phyloP scores from a whole-genome alignment of 1,284 basidiomycete species.

The Mycosarcoma mackinlayi region DNA sequence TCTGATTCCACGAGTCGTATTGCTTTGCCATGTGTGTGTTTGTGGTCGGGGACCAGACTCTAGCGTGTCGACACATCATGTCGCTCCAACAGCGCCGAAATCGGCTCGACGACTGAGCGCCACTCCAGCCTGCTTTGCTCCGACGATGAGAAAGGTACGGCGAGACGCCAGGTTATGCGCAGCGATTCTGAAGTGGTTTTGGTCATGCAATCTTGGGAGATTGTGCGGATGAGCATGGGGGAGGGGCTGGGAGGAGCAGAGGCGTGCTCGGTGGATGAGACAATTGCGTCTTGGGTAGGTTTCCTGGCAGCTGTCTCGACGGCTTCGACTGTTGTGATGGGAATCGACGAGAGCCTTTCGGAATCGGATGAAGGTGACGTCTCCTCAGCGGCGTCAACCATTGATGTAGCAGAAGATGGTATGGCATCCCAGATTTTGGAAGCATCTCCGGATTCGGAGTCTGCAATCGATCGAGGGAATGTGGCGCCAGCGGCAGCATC shows the following conservation, averaged over 20 bases:
- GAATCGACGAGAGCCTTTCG: neutral
- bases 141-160: neutral
- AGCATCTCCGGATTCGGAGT: no score
- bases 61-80: constrained; percentile 27
- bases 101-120: constrained; percentile 15
- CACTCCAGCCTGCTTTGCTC: constrained; percentile 3
- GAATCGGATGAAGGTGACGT: neutral
- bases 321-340: constrained; percentile 3
- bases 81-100: constrained; percentile 27
- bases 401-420: neutral
- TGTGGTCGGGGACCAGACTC: neutral
- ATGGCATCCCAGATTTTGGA: no score
- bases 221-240: constrained; percentile 25
- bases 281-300: neutral
- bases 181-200: constrained; percentile 23
- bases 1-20: no score
- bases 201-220: constrained; percentile 30
- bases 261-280: neutral
- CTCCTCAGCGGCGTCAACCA: neutral
- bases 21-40: neutral
- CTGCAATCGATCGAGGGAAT: no score
- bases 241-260: neutral
- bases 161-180: constrained; percentile 23
- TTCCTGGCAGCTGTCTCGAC: neutral
- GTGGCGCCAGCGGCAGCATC: no score